Conservation (phyloP, 2,329 filamentous ascomycete genomes). For the Aspergillus clavatus region DNA sequence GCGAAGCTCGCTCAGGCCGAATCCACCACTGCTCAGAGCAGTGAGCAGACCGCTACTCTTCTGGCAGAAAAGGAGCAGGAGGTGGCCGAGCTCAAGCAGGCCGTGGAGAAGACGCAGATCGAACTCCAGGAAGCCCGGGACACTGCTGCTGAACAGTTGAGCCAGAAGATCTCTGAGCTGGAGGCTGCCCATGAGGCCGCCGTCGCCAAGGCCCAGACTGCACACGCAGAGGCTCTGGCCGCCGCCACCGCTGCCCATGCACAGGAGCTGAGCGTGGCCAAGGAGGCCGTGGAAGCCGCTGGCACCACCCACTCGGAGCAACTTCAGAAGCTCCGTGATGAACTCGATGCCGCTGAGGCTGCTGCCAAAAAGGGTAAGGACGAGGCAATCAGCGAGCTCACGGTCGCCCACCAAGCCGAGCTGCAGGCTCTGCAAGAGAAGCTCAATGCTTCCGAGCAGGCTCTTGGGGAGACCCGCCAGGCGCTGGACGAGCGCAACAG, state of each 20-base stretch:
- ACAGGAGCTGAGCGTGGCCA: slow-evolving; percentile 30
- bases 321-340: slow-evolving; percentile 31
- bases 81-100: slow-evolving; percentile 29
- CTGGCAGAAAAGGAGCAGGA: slow-evolving; percentile 36
- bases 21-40: slow-evolving; percentile 22
- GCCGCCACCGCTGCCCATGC: slow-evolving; percentile 27
- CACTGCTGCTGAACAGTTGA: slow-evolving; percentile 16
- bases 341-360: slow-evolving; percentile 28
- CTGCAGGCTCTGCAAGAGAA: slow-evolving; percentile 33
- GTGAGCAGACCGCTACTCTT: slow-evolving; percentile 21
- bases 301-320: slow-evolving; percentile 27
- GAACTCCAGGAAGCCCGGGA: slow-evolving; percentile 30
- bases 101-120: slow-evolving; percentile 28
- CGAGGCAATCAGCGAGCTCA: slow-evolving; percentile 29
- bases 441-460: slow-evolving; percentile 30
- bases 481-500: slow-evolving; percentile 31
- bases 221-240: slow-evolving; percentile 11
- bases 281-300: slow-evolving; percentile 28
- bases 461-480: slow-evolving; percentile 30
- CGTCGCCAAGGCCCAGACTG: slow-evolving; percentile 18
- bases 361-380: slow-evolving; percentile 26
- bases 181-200: slow-evolving; percentile 25
- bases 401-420: slow-evolving; percentile 27
- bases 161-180: slow-evolving; percentile 25
- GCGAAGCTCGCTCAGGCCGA: slow-evolving; percentile 31